Conservation (phyloP, 208 protist species). For the Wallacemonas sp. region DNA sequence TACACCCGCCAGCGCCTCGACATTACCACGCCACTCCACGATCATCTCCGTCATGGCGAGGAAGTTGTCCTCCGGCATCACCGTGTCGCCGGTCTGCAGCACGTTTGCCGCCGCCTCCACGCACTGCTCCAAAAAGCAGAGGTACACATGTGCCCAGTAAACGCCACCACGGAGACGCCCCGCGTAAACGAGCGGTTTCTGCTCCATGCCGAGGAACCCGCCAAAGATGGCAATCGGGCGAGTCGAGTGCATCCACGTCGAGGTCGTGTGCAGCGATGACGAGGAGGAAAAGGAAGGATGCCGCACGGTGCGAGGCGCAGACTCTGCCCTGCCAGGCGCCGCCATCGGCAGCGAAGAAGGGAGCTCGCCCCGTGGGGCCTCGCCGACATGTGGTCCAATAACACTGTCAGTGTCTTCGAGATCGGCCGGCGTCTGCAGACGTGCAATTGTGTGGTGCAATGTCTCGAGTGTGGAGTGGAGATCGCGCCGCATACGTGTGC, state of each 20-base stretch:
- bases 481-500: too few species aligned
- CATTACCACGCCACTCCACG: constrained; percentile 31
- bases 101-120: constrained; percentile 34
- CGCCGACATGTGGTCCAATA: too few species aligned
- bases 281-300: neutral
- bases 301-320: too few species aligned
- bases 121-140: constrained; percentile 39
- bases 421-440: too few species aligned
- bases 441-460: too few species aligned
- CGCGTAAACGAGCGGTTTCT: constrained; percentile 26
- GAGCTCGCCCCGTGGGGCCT: too few species aligned
- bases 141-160: constrained; percentile 46
- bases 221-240: constrained; percentile 12
- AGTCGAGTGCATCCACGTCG: too few species aligned
- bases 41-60: constrained; percentile 47
- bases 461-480: constrained; percentile 14
- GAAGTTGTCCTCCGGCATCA: constrained; percentile 45
- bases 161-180: constrained; percentile 38
- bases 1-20: constrained; percentile 27
- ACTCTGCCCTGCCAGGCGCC: too few species aligned
- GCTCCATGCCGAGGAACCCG: constrained; percentile 33
- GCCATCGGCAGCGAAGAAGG: too few species aligned
- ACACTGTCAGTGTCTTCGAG: neutral
- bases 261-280: neutral
- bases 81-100: constrained; percentile 21